Conservation (phyloP, 495 filamentous ascomycete genomes). For the Penicillium daleae region DNA sequence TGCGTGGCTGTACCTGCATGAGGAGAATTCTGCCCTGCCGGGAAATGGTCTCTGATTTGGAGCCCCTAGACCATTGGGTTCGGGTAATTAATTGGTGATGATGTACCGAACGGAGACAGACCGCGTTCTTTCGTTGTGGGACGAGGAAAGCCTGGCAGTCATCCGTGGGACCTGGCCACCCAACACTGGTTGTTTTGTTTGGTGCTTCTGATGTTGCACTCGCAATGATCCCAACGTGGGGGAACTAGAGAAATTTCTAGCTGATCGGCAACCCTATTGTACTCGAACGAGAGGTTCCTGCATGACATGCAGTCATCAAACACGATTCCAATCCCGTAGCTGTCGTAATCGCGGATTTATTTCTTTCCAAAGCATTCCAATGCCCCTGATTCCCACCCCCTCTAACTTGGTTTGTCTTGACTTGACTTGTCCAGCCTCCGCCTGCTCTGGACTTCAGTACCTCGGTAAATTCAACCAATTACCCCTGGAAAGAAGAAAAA, state of each 20-base stretch:
- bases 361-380: neutral
- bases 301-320: slow-evolving; percentile 22
- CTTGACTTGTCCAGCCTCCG: too few species aligned
- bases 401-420: neutral
- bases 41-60: slow-evolving; percentile 13
- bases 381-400: neutral
- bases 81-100: neutral
- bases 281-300: slow-evolving; percentile 28
- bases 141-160: neutral
- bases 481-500: slow-evolving; percentile 1
- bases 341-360: neutral
- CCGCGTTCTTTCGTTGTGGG: neutral
- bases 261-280: slow-evolving; percentile 34
- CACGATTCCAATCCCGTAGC: neutral
- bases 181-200: neutral
- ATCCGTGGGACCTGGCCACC: neutral
- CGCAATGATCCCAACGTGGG: slow-evolving; percentile 27
- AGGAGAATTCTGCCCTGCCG: neutral
- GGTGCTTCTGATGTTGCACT: slow-evolving; percentile 12
- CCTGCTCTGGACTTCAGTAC: neutral
- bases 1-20: neutral
- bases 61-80: slow-evolving; percentile 3
- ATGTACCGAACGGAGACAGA: neutral
- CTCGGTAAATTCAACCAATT: slow-evolving; percentile 8
- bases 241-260: slow-evolving; percentile 20